Percentiles rank a stretch among this genome's conserved stretches.
Conservation (phyloP, 164 flowering plant genomes). For the Stephania japonica region DNA sequence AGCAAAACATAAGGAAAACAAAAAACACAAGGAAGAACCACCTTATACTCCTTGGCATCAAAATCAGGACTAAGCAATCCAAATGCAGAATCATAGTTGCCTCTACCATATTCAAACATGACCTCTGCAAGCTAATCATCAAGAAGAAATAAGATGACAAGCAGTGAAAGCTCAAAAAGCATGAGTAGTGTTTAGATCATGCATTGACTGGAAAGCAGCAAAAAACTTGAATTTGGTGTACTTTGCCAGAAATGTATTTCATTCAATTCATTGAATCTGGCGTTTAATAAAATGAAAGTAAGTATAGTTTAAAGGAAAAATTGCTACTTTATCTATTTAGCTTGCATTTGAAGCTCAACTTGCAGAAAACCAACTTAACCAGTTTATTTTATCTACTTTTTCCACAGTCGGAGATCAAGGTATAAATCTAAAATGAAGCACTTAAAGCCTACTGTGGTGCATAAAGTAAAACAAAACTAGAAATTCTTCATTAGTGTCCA, state of each 20-base stretch:
- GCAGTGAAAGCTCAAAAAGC: neutral
- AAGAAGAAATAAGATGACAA: neutral
- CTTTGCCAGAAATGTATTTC: neutral
- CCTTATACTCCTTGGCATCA: constrained; percentile 62
- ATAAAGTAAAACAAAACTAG: too few species aligned
- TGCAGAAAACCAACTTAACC: neutral
- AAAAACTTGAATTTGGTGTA: neutral
- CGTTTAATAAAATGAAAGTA: too few species aligned
- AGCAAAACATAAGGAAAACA: neutral
- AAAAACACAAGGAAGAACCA: constrained; percentile 12
- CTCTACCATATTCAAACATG: constrained; percentile 58
- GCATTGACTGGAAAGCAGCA: neutral
- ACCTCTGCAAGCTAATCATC: constrained; percentile 77
- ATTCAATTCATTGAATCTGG: too few species aligned
- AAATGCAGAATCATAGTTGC: constrained; percentile 40
- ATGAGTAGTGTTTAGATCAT: neutral
- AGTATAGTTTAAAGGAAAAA: too few species aligned
- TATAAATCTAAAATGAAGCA: too few species aligned
- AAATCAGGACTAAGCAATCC: constrained; percentile 68
- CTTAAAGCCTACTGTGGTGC: too few species aligned
- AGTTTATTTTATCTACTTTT: neutral
- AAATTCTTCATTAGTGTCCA: too few species aligned
- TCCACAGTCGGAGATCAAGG: too few species aligned
- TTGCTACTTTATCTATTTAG: too few species aligned
- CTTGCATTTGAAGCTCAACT: too few species aligned